These are phyloP conservation scores for Meyerozyma sp. DNA, from an alignment of 1,139 yeast species.

Conservation along the genomic window DNA sequence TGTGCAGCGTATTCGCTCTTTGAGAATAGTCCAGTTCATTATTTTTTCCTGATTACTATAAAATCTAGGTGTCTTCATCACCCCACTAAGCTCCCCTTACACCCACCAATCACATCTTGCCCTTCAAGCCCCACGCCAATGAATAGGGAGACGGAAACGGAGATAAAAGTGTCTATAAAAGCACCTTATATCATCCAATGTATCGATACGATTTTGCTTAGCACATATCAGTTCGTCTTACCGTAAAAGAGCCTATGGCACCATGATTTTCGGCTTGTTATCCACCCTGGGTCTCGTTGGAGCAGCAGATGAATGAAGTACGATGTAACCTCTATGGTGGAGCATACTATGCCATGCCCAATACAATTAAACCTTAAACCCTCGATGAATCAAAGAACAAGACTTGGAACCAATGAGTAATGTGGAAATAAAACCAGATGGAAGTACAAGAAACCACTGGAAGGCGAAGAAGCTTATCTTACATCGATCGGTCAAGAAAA, in stretches of 20 bases:
- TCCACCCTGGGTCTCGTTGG: slow-evolving; percentile 33
- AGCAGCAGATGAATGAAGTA: neutral
- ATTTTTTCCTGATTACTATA: too few species aligned
- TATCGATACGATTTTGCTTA: too few species aligned
- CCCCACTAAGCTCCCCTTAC: too few species aligned
- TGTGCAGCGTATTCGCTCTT: too few species aligned
- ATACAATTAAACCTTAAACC: slow-evolving; percentile 46
- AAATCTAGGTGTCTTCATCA: too few species aligned
- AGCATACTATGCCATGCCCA: slow-evolving; percentile 60
- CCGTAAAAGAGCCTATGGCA: slow-evolving; percentile 52
- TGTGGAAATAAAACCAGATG: slow-evolving; percentile 37
- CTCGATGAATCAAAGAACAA: slow-evolving; percentile 42
- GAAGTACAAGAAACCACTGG: slow-evolving; percentile 42
- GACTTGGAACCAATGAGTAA: slow-evolving; percentile 26
- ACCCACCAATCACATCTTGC: too few species aligned
- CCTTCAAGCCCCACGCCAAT: too few species aligned
- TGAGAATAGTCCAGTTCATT: too few species aligned
- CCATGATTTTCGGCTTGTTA: slow-evolving; percentile 60
- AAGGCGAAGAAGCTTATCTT: slow-evolving; percentile 43
- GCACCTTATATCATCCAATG: too few species aligned
- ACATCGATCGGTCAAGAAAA: slow-evolving; percentile 47
- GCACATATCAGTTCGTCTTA: slow-evolving; percentile 11
- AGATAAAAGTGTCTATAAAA: too few species aligned
- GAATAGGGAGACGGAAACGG: too few species aligned
- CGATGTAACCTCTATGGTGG: slow-evolving; percentile 55